Percentiles rank a stretch among this genome's conserved stretches.
Evolutionary conservation across 106 monocot species (phyloP).

Genomic region (Alisma plantagoaquatica): DNA sequence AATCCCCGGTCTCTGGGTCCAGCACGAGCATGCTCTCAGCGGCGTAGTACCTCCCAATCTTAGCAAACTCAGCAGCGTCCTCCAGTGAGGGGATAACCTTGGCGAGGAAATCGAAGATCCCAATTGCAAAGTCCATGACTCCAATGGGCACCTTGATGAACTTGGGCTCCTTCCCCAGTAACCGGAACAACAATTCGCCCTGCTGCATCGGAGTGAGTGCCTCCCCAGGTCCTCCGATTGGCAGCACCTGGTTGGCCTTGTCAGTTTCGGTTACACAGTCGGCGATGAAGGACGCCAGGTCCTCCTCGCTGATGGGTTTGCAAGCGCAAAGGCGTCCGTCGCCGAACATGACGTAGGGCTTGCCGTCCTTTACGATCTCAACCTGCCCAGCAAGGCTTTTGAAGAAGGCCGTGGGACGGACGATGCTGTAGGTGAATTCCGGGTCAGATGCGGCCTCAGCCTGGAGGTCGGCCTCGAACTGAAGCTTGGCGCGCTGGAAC

Average conservation of each 20-base stretch:
- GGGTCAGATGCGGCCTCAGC: conserved; percentile 19
- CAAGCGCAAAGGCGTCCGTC: conserved; percentile 85
- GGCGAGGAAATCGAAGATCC: conserved; percentile 44
- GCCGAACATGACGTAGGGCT: conserved; percentile 95
- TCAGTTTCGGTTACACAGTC: conserved; percentile 67
- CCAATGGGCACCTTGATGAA: conserved; percentile 87
- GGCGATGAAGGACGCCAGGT: conserved; percentile 74
- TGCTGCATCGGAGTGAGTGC: conserved; percentile 84
- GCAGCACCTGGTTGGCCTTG: conserved; percentile 57
- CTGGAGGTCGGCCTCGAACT: conserved; percentile 69
- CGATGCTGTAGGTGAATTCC: conserved; percentile 81
- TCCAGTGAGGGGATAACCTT: conserved; percentile 54
- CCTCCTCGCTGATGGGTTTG: conserved; percentile 93
- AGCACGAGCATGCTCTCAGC: conserved; percentile 82
- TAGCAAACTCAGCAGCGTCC: conserved; percentile 86
- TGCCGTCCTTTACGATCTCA: conserved; percentile 69
- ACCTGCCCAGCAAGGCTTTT: conserved; percentile 95
- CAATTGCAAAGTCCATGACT: conserved; percentile 77
- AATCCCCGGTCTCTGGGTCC: conserved; percentile 79
- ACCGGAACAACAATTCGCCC: conserved; percentile 70
- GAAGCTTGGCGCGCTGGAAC: conserved; percentile 94
- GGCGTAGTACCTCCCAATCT: conserved; percentile 86
- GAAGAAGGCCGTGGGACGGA: conserved; percentile 93
- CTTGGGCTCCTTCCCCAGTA: conserved; percentile 69
- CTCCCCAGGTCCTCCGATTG: conserved; percentile 82